phyloP scores from a whole-genome alignment of 2,329 filamentous ascomycete species.

The Colletotrichum paranaense region DNA sequence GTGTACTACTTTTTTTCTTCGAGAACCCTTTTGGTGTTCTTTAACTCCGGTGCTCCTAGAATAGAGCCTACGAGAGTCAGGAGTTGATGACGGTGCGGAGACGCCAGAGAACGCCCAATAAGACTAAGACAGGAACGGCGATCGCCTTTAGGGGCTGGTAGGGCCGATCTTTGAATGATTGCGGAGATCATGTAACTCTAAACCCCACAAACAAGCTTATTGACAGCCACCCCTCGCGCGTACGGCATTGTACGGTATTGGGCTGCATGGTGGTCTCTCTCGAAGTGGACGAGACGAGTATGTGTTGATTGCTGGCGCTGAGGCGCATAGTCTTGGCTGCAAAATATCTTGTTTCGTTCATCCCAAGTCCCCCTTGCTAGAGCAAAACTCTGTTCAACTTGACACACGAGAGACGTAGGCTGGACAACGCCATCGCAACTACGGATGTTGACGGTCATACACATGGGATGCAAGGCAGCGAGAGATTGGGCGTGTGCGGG shows the following conservation, averaged over 20 bases:
- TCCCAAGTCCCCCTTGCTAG: background rate
- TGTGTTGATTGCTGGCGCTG: background rate
- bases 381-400: background rate
- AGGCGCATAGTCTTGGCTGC: background rate
- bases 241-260: background rate
- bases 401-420: background rate
- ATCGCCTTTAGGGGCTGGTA: background rate
- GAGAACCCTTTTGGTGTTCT: background rate
- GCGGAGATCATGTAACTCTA: conserved; percentile 22
- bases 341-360: background rate
- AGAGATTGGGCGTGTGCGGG: background rate
- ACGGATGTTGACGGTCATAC: background rate
- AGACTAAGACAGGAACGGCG: background rate
- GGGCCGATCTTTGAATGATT: conserved; percentile 9
- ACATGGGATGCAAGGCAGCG: background rate
- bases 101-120: background rate
- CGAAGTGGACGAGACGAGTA: background rate
- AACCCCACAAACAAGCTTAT: conserved; percentile 1
- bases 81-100: background rate
- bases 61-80: background rate
- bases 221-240: background rate
- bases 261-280: background rate
- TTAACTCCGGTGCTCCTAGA: background rate
- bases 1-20: background rate
- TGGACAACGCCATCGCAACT: background rate